Evolutionary conservation across 345 rosid species (phyloP), one percentile per base, ranked within the genome.

Genomic region (Theobroma cacao): DNA sequence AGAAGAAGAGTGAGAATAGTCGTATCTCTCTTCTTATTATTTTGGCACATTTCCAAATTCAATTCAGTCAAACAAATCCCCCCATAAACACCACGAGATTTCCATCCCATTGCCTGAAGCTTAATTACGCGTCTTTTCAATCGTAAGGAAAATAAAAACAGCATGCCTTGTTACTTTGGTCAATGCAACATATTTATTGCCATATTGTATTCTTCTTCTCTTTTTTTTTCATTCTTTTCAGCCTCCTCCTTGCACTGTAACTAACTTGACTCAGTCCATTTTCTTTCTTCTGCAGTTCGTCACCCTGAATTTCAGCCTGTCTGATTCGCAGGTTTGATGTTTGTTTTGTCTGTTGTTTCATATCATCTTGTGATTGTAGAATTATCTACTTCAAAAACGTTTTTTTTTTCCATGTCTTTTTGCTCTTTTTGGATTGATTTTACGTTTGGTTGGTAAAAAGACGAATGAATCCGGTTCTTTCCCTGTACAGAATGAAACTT

Each of bases 11-110:
- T 68, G 15, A 50, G 77, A 77, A 70, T 30, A 65, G 87, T 84
- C 87, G 76, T n/a, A n/a, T n/a, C n/a, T 26, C 31, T 61, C n/a
- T 58, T 47, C 28, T 10, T 10, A 28, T 11, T 24, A 36, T 82
- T 47, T n/a, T 63, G 58, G 55, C 38, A 6, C 15, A 22, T 15
- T 33, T 60, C 77, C 40, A 63, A 34, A 43, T 40, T 71, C 72
- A 45, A 56, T 53, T 55, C 50, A 43, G 80, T 82, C 85, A 75
- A 75, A 74, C 53, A 31, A 31, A 71, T 71, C 60, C 8, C 56
- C 75, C 74, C 30, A 38, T 12, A 66, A 45, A 9, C 11, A 7
- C 81, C 79, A 71, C 83, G 72, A 36, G 65, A 75, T 62, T 80
- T 84, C 70, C 79, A 65, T 75, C 61, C 28, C 17, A 59, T 71